Percentiles rank a stretch among this genome's conserved stretches.
Conservation (phyloP, 805 yeast species). For the Candida silvicultrix region DNA sequence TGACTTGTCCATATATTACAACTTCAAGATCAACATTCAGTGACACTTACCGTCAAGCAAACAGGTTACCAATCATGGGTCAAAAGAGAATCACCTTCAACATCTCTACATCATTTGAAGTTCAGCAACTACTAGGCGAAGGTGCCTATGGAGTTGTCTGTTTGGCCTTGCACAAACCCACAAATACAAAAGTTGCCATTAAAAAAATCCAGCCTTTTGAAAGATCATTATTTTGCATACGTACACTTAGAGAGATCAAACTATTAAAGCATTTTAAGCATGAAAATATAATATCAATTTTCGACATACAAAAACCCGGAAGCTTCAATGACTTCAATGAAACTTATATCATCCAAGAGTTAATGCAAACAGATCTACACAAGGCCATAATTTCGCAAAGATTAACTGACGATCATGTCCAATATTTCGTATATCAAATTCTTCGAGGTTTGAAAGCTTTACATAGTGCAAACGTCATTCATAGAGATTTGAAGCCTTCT, state of each 20-base stretch:
- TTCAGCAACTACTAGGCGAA: constrained; percentile 82
- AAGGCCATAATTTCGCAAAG: constrained; percentile 77
- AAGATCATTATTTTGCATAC: constrained; percentile 77
- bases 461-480: constrained; percentile 92
- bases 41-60: not conserved
- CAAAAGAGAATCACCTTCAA: constrained; percentile 55
- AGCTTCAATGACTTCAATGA: constrained; percentile 73
- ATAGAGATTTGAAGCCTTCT: constrained; percentile 88
- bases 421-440: constrained; percentile 88
- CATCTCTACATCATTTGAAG: constrained; percentile 81
- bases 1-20: too few species aligned
- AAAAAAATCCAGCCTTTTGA: constrained; percentile 93
- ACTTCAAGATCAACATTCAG: too few species aligned
- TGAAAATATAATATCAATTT: constrained; percentile 84
- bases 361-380: constrained; percentile 85
- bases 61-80: constrained; percentile 1
- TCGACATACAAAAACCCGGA: constrained; percentile 84
- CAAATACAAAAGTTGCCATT: constrained; percentile 87
- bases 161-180: constrained; percentile 80
- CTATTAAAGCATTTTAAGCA: constrained; percentile 85
- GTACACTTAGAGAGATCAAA: constrained; percentile 87
- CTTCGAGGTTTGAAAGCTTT: constrained; percentile 83
- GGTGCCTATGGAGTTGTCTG: constrained; percentile 97
- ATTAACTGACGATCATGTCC: constrained; percentile 87
- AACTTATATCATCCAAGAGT: constrained; percentile 81